Conservation (phyloP, 306 rosid species). For the Hippophae tibetana region DNA sequence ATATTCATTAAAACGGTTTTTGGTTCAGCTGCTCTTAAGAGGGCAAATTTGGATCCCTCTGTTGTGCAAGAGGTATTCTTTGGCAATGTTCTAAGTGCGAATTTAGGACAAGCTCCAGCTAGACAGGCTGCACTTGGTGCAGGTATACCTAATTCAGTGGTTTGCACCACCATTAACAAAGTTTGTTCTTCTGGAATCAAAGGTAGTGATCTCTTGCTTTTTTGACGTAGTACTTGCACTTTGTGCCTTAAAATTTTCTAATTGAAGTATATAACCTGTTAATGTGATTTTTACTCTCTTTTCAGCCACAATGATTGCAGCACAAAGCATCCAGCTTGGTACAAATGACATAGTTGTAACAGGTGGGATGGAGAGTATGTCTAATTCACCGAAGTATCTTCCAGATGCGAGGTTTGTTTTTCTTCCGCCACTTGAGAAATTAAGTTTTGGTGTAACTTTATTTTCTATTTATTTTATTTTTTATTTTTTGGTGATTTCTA, state of each 20-base stretch:
- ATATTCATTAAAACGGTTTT: constrained; percentile 6
- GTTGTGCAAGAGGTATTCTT: constrained; percentile 91
- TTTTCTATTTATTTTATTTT: not conserved
- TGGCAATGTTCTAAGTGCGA: constrained; percentile 87
- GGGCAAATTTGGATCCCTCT: constrained; percentile 72
- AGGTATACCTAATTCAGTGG: constrained; percentile 63
- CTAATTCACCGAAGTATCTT: constrained; percentile 80
- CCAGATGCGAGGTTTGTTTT: constrained; percentile 52
- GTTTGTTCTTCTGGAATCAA: constrained; percentile 89
- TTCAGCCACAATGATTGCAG: constrained; percentile 83
- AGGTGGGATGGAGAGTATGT: constrained; percentile 99
- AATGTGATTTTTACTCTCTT: constrained; percentile 11
- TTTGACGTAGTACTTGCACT: constrained; percentile 3
- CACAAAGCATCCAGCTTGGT: constrained; percentile 70
- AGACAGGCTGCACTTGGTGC: constrained; percentile 94
- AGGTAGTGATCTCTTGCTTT: constrained; percentile 29
- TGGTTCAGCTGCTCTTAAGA: constrained; percentile 58
- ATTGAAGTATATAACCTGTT: not conserved
- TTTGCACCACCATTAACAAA: constrained; percentile 89
- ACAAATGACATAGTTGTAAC: constrained; percentile 58
- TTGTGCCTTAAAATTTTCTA: not conserved
- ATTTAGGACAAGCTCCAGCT: constrained; percentile 95
- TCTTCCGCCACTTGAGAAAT: constrained; percentile 2
- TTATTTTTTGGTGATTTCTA: too few relatives aligned
- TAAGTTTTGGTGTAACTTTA: not conserved